Evolutionary conservation across 2,329 filamentous ascomycete genomes (phyloP).

Genomic region (Colletotrichum endophyticum): DNA sequence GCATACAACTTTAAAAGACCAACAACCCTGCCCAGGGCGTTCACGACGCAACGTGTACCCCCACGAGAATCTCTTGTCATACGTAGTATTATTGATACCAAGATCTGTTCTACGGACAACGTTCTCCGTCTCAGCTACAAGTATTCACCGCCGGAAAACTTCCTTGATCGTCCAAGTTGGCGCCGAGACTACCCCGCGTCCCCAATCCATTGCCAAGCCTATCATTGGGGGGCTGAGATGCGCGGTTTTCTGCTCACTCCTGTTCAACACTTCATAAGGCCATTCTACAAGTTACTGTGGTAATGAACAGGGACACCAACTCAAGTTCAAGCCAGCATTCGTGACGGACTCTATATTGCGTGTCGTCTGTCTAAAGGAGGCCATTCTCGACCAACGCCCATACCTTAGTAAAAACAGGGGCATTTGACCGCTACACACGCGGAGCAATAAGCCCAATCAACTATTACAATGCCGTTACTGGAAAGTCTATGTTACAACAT

Average conservation of each 20-base stretch:
- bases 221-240: neutral
- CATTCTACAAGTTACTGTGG: neutral
- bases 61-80: neutral
- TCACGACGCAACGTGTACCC: neutral
- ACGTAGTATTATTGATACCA: neutral
- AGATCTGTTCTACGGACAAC: neutral
- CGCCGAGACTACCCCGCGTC: neutral
- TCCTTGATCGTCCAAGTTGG: neutral
- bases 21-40: neutral
- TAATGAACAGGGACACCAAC: neutral
- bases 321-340: neutral
- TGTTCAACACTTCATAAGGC: neutral
- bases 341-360: neutral
- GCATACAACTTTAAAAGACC: neutral
- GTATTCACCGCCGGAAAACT: neutral
- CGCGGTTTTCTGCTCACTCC: neutral
- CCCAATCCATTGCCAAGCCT: neutral
- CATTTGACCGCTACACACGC: neutral
- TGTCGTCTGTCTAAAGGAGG: neutral
- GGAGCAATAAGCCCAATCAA: neutral
- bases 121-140: neutral
- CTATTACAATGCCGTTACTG: conserved; percentile 6
- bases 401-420: neutral
- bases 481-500: conserved; percentile 12
- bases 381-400: neutral